Evolutionary conservation across 192 early-diverging fungal species (phyloP).

Genomic region (Coemansia guatemalensis): DNA sequence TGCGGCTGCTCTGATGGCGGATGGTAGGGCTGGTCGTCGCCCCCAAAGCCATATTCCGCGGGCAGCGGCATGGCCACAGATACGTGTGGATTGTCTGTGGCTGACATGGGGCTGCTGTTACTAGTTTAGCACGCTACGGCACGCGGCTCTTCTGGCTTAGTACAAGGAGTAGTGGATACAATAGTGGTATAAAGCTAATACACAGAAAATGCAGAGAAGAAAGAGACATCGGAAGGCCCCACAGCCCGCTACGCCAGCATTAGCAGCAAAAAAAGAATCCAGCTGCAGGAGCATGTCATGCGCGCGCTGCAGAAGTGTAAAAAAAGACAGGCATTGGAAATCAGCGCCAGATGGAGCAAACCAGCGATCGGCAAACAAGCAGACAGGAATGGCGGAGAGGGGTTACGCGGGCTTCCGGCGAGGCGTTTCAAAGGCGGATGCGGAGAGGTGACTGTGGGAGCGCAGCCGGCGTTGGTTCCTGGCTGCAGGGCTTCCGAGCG

Average conservation of each 20-base stretch:
- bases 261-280: background rate
- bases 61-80: conserved; percentile 6
- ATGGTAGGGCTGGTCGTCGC: background rate
- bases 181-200: background rate
- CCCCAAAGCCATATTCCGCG: conserved; percentile 7
- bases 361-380: background rate
- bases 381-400: background rate
- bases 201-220: background rate
- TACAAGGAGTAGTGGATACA: background rate
- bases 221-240: background rate
- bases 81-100: conserved; percentile 5
- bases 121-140: background rate
- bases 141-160: background rate
- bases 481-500: conserved; percentile 12
- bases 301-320: background rate
- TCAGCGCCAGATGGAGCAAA: background rate
- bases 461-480: background rate
- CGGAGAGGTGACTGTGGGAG: background rate
- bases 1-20: background rate
- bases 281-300: background rate
- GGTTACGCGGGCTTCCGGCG: background rate
- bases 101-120: conserved; percentile 3
- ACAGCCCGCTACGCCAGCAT: background rate
- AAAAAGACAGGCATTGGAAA: background rate
- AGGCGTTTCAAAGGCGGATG: conserved; percentile 3